These are phyloP conservation scores for Exophiala bonariae DNA, from an alignment of 2,329 filamentous ascomycete genomes.

Conservation along the genomic window DNA sequence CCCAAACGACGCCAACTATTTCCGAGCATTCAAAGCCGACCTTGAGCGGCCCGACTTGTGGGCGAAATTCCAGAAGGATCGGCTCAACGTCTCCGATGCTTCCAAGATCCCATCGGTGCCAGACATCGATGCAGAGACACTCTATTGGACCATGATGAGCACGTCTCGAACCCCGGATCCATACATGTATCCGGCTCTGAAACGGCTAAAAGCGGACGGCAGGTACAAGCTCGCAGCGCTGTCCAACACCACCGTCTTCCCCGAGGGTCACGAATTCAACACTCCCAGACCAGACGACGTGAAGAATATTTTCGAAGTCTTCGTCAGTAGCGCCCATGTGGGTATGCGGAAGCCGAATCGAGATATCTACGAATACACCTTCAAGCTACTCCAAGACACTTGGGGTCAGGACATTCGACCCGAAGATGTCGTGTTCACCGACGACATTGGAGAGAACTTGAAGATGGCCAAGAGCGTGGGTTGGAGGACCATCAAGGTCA, in stretches of 20 bases:
- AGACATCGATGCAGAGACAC: conserved; percentile 69
- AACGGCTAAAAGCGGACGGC: conserved; percentile 64
- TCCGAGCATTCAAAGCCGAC: conserved; percentile 72
- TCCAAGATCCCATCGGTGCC: conserved; percentile 63
- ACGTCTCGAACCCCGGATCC: conserved; percentile 71
- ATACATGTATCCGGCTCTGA: conserved; percentile 82
- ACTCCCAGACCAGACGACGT: conserved; percentile 57
- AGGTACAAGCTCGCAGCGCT: conserved; percentile 76
- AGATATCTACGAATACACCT: conserved; percentile 73
- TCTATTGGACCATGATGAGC: conserved; percentile 93
- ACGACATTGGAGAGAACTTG: conserved; percentile 92
- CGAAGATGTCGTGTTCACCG: conserved; percentile 78
- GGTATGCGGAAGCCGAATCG: conserved; percentile 86
- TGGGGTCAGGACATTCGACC: conserved; percentile 56
- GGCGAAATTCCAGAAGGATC: conserved; percentile 56
- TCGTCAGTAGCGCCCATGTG: conserved; percentile 81
- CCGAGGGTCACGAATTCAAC: conserved; percentile 68
- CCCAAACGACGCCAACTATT: conserved; percentile 72
- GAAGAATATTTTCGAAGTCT: conserved; percentile 75
- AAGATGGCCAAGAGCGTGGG: conserved; percentile 74
- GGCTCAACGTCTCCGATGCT: conserved; percentile 26
- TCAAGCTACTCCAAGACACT: conserved; percentile 65
- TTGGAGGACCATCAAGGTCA: conserved; percentile 81
- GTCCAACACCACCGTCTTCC: conserved; percentile 88
- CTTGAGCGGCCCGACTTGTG: conserved; percentile 68